These are phyloP conservation scores for Tulasnella sp. DNA, from an alignment of 768 basidiomycete species.

Conservation along the genomic window DNA sequence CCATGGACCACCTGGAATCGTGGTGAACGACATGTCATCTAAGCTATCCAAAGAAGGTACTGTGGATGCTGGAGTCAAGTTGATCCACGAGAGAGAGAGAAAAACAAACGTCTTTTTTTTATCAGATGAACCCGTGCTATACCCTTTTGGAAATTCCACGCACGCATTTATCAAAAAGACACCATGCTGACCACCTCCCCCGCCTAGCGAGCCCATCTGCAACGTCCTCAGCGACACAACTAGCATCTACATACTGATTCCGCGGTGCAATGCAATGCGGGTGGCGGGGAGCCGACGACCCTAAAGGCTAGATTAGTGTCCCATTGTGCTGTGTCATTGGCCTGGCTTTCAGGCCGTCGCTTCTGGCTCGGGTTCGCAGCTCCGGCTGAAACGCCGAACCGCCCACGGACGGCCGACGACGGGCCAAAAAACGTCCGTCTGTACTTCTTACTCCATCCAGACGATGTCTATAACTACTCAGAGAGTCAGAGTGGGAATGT, in stretches of 20 bases:
- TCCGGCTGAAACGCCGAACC: neutral
- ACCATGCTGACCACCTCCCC: neutral
- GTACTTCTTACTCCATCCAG: neutral
- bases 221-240: neutral
- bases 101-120: neutral
- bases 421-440: neutral
- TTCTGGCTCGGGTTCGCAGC: neutral
- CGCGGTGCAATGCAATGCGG: neutral
- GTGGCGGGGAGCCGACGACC: neutral
- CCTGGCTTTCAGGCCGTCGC: neutral
- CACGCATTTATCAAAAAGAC: neutral
- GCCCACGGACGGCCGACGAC: neutral
- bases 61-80: too few relatives aligned
- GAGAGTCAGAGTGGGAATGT: neutral
- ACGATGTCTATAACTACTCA: neutral
- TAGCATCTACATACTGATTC: neutral
- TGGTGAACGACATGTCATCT: too few relatives aligned
- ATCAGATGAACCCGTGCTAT: neutral
- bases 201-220: neutral
- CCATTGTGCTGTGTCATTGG: neutral
- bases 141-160: neutral
- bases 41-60: too few relatives aligned
- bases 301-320: neutral
- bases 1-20: too few relatives aligned
- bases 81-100: too few relatives aligned